Base-by-base conservation (phyloP, 2,329 filamentous ascomycete species). In the Aspergillus sp. region DNA sequence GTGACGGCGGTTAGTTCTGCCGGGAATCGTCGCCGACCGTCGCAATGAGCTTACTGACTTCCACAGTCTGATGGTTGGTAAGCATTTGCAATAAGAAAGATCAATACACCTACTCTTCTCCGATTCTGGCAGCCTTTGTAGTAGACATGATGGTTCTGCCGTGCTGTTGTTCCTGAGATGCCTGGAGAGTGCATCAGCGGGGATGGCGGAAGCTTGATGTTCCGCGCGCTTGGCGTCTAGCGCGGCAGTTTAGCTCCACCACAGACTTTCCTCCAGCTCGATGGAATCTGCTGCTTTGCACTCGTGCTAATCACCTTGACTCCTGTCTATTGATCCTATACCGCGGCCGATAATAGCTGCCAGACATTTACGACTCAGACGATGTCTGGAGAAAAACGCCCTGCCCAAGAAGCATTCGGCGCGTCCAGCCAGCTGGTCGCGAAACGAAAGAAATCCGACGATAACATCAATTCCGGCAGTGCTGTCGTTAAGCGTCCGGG, bases 321-420 rank as follows among this genome's bases (percentile, higher is more conserved):
- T 20, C 20, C 13, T 11, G 10, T 13, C 14, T 15, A 28, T 28
- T 28, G 8, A 5, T 3, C 13, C 11, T 13, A 11, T 12, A 11
- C 10, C 5, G 30, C 19, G 24, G 22, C 33, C 19, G 11, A 15
- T 15, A 25, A 26, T 26, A 8, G 22, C 32, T 8, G 20, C 16
- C 13, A 34, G 41, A 63, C 43, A n/a, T n/a, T n/a, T n/a, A n/a
- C n/a, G n/a, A n/a, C n/a, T n/a, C n/a, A n/a, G n/a, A n/a, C n/a
- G 38, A 95, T 94, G 88, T 86, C 86, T 20, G 74, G 82, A 42
- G 88, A 93, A 63, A 96, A 98, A 67, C 78, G 91, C 55, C 82
- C 86, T 38, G 86, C 88, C n/a, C 79, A 83, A 40, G 81, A 82
- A 47, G 82, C 84, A 39, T 89, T 89, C 47, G 76, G 80, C 49